These are phyloP conservation scores for Candida anglica DNA, from an alignment of 805 yeast species.

Conservation along the genomic window DNA sequence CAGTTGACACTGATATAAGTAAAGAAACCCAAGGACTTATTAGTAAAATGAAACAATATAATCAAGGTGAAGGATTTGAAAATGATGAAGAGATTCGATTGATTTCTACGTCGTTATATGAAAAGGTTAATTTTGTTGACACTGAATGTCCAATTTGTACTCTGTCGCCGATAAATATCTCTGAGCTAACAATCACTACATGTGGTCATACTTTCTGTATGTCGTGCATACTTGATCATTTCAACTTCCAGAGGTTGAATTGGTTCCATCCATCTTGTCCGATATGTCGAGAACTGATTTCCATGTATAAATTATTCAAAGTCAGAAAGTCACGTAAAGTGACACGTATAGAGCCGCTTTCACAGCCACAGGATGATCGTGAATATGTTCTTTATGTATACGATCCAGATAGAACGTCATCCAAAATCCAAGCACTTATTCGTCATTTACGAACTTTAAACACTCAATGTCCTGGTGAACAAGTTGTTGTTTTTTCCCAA, in stretches of 20 bases:
- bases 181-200: constrained; percentile 57
- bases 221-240: constrained; percentile 67
- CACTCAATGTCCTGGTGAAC: constrained; percentile 59
- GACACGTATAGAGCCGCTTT: constrained; percentile 24
- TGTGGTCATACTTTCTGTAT: constrained; percentile 84
- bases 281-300: constrained; percentile 61
- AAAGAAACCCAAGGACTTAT: constrained; percentile 11
- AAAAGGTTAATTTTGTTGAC: constrained; percentile 30
- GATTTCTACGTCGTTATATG: constrained; percentile 14
- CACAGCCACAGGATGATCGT: constrained; percentile 10
- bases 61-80: constrained; percentile 14
- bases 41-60: no score
- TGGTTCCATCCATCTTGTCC: constrained; percentile 61
- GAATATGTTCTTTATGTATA: constrained; percentile 35
- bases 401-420: constrained; percentile 54
- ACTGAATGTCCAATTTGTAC: constrained; percentile 87
- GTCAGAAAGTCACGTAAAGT: constrained; percentile 23
- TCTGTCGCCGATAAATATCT: constrained; percentile 53
- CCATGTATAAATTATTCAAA: constrained; percentile 46
- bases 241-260: constrained; percentile 58
- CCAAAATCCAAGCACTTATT: constrained; percentile 69
- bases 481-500: constrained; percentile 86
- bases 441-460: constrained; percentile 52
- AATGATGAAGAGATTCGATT: constrained; percentile 16
- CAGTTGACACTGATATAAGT: constrained; percentile 18